A percentile compares a stretch with the other conserved stretches of the same genome.
These are phyloP conservation scores for Suillus subalutaceus DNA, from an alignment of 768 basidiomycete species.

Conservation along the genomic window DNA sequence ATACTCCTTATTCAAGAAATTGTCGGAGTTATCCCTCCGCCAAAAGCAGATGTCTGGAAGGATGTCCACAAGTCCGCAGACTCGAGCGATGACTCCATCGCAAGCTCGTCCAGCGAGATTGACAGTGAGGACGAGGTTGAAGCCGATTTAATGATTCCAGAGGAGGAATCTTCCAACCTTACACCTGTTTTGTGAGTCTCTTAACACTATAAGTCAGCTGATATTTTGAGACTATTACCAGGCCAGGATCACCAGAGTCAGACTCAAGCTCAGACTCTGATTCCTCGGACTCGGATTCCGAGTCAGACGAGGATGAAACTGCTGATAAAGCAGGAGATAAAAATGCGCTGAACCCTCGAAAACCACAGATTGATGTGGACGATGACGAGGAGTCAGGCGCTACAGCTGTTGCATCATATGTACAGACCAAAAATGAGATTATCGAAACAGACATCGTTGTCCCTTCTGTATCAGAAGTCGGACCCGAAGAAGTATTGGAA, in stretches of 20 bases:
- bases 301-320: slow-evolving; percentile 25
- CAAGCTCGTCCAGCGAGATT: slow-evolving; percentile 53
- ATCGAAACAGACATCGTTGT: slow-evolving; percentile 57
- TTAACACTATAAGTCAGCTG: slow-evolving; percentile 15
- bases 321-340: slow-evolving; percentile 12
- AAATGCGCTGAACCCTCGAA: slow-evolving; percentile 1
- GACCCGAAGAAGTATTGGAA: slow-evolving; percentile 65
- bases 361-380: slow-evolving; percentile 38
- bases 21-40: slow-evolving; percentile 41
- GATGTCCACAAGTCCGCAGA: slow-evolving; percentile 10
- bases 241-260: slow-evolving; percentile 39
- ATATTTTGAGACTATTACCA: slow-evolving; percentile 27
- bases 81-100: slow-evolving; percentile 48
- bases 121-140: slow-evolving; percentile 78
- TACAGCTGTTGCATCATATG: slow-evolving; percentile 43
- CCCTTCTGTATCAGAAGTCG: slow-evolving; percentile 68
- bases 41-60: slow-evolving; percentile 1
- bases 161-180: slow-evolving; percentile 37
- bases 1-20: slow-evolving; percentile 72
- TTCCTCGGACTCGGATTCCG: slow-evolving; percentile 23
- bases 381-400: slow-evolving; percentile 58
- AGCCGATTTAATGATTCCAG: slow-evolving; percentile 53
- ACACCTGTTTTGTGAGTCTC: slow-evolving; percentile 27
- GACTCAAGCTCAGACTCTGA: slow-evolving; percentile 38
- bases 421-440: slow-evolving; percentile 74